Evolutionary conservation across 2,329 filamentous ascomycete genomes (phyloP).

Genomic region (Teratosphaeria pseudoeucalypti): DNA sequence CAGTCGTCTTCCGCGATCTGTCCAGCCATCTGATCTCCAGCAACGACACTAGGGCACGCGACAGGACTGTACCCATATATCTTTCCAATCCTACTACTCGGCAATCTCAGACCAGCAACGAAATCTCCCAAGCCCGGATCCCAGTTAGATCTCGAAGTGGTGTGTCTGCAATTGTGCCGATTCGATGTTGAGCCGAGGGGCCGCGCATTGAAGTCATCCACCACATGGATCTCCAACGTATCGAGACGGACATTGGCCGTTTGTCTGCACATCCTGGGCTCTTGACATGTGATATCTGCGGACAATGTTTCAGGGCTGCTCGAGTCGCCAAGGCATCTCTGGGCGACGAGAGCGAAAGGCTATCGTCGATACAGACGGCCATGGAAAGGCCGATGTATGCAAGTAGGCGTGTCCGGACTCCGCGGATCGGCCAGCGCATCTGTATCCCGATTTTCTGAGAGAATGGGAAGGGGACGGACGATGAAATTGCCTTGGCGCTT

Average conservation of each 20-base stretch:
- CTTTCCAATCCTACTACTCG: background rate
- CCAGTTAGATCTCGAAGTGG: background rate
- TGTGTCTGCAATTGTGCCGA: background rate
- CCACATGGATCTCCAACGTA: background rate
- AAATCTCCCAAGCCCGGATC: background rate
- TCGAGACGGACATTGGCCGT: background rate
- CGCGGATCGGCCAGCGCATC: background rate
- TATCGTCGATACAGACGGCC: background rate
- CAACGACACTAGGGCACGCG: background rate
- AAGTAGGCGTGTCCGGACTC: background rate
- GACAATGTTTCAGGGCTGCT: background rate
- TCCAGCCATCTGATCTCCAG: background rate
- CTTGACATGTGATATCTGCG: background rate
- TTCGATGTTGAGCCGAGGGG: background rate
- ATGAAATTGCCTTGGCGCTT: background rate
- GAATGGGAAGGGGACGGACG: background rate
- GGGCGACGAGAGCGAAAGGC: background rate
- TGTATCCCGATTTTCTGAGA: too few relatives aligned
- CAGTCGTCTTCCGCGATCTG: too few relatives aligned
- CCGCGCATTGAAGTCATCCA: background rate
- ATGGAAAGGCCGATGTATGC: background rate
- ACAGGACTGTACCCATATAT: background rate
- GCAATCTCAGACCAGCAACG: background rate
- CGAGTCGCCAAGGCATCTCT: background rate
- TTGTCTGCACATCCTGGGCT: background rate